Evolutionary conservation across 2,329 filamentous ascomycete species (phyloP).

Genomic region (Xylaria sp.): DNA sequence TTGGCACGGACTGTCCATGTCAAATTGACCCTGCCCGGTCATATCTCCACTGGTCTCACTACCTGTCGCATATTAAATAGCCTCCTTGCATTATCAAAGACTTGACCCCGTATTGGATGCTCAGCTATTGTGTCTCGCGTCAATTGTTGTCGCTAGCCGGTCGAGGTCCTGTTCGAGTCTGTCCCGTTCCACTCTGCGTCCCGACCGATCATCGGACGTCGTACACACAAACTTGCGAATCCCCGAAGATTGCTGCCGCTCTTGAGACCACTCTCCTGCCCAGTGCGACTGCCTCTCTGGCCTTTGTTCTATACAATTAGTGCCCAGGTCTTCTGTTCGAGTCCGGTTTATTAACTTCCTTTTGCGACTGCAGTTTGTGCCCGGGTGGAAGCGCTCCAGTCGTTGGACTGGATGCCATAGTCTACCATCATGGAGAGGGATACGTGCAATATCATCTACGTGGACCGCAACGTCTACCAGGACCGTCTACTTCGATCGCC

Average conservation of each 20-base stretch:
- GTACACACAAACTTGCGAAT: constrained; percentile 19
- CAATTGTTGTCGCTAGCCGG: constrained; percentile 26
- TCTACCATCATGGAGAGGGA: constrained; percentile 53
- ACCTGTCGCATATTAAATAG: constrained; percentile 23
- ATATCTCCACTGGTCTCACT: constrained; percentile 19
- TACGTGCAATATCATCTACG: constrained; percentile 55
- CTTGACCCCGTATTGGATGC: constrained; percentile 22
- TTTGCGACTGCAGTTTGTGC: constrained; percentile 21
- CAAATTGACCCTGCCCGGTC: constrained; percentile 22
- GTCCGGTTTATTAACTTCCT: constrained; percentile 6
- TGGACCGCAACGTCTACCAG: constrained; percentile 48
- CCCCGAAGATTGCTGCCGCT: constrained; percentile 12
- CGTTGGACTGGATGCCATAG: constrained; percentile 55
- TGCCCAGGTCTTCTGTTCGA: not conserved
- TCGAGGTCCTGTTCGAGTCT: constrained; percentile 23
- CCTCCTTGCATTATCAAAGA: constrained; percentile 14
- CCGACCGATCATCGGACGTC: constrained; percentile 23
- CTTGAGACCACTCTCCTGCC: constrained; percentile 23
- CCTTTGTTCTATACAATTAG: constrained; percentile 2
- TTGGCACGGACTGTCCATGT: constrained; percentile 24
- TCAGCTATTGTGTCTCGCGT: constrained; percentile 20
- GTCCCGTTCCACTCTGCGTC: constrained; percentile 23
- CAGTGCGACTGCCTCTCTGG: constrained; percentile 15
- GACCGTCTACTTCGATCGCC: constrained; percentile 39
- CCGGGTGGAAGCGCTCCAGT: constrained; percentile 53